Evolutionary conservation across 108 stramenopile genomes (phyloP).

Genomic region (Discostella pseudostelligera): DNA sequence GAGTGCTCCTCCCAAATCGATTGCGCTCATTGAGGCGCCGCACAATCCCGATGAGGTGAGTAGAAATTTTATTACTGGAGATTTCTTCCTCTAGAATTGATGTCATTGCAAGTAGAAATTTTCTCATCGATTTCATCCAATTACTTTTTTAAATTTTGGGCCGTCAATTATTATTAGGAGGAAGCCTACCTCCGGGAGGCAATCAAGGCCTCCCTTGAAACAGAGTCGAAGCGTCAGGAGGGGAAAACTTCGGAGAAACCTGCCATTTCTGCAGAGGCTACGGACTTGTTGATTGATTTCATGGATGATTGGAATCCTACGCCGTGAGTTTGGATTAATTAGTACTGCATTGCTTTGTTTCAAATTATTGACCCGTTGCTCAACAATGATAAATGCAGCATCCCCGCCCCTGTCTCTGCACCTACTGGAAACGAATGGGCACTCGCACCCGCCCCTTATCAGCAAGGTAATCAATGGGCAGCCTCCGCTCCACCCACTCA

Average conservation of each 20-base stretch:
- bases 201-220: constrained; percentile 71
- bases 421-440: constrained; percentile 30
- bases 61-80: background rate
- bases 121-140: constrained; percentile 5
- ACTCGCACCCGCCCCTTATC: constrained; percentile 46
- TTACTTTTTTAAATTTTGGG: background rate
- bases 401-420: constrained; percentile 36
- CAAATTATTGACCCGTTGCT: background rate
- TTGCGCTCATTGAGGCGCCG: constrained; percentile 77
- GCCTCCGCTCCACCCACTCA: constrained; percentile 11
- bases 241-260: constrained; percentile 24
- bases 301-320: constrained; percentile 50
- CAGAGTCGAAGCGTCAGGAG: constrained; percentile 25
- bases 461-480: constrained; percentile 27
- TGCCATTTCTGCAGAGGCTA: constrained; percentile 34
- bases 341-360: constrained; percentile 1
- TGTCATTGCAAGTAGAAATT: background rate
- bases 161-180: constrained; percentile 43
- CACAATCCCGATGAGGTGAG: constrained; percentile 76
- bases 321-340: constrained; percentile 19
- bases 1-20: constrained; percentile 23
- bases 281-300: constrained; percentile 65
- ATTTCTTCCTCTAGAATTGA: background rate
- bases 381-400: constrained; percentile 8
- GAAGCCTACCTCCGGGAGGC: constrained; percentile 83